Conservation (phyloP, 2,329 filamentous ascomycete genomes). For the Penicillium sclerotigenum region DNA sequence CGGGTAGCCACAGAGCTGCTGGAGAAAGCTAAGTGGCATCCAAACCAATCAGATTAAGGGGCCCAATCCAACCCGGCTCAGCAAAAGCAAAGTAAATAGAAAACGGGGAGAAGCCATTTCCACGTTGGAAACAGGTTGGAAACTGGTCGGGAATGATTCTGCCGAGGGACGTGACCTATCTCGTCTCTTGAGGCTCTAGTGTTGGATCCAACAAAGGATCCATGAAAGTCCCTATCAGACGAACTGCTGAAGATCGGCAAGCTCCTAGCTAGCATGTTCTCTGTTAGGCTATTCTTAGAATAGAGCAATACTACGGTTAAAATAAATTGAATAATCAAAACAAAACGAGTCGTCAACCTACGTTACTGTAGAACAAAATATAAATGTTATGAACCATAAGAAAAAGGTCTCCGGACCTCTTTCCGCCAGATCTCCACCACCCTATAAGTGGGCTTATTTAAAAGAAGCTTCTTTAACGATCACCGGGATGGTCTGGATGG, state of each 20-base stretch:
- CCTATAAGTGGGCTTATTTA: conserved; percentile 11
- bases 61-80: conserved; percentile 8
- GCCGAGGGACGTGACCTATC: conserved; percentile 14
- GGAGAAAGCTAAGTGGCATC: conserved; percentile 14
- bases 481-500: conserved; percentile 23
- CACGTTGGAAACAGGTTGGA: not conserved
- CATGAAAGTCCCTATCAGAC: not conserved
- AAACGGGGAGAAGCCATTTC: not conserved
- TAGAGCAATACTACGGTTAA: not conserved
- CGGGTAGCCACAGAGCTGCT: conserved; percentile 32
- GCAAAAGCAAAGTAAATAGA: conserved; percentile 12
- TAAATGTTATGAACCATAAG: not conserved
- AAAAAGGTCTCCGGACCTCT: not conserved
- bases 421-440: conserved; percentile 3
- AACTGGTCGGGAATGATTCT: not conserved
- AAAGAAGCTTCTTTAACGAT: conserved; percentile 22
- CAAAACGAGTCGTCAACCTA: not conserved
- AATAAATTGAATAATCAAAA: not conserved
- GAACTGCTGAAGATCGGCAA: not conserved
- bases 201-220: not conserved
- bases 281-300: not conserved
- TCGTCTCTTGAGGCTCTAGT: conserved; percentile 12
- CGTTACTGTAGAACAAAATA: not conserved
- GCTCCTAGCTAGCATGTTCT: not conserved
- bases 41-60: conserved; percentile 13